These are phyloP conservation scores for Smittium culicis DNA, from an alignment of 371 early-diverging fungal genomes.

Conservation along the genomic window DNA sequence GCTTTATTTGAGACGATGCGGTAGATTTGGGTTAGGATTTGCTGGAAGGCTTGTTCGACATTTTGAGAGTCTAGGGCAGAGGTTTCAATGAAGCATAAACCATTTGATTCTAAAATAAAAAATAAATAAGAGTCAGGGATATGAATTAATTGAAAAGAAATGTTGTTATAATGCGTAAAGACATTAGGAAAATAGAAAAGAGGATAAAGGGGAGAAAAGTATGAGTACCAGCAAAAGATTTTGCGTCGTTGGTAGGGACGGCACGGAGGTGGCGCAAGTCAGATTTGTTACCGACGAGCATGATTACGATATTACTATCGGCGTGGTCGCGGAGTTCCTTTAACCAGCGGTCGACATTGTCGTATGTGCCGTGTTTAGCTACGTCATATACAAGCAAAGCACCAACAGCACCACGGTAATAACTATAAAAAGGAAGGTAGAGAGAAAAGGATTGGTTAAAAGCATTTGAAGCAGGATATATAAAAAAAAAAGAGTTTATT, in stretches of 20 bases:
- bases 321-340: constrained; percentile 97
- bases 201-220: neutral
- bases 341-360: constrained; percentile 94
- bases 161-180: neutral
- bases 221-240: constrained; percentile 80
- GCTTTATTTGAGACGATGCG: constrained; percentile 85
- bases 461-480: neutral
- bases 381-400: constrained; percentile 99
- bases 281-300: constrained; percentile 99
- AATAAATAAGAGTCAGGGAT: too few relatives aligned
- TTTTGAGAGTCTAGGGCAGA: constrained; percentile 89
- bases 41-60: constrained; percentile 86
- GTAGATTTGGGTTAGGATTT: constrained; percentile 84
- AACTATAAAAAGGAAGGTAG: constrained; percentile 29
- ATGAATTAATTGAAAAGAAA: neutral
- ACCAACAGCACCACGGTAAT: constrained; percentile 99
- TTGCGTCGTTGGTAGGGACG: constrained; percentile 93
- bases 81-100: constrained; percentile 86
- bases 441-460: neutral
- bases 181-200: neutral
- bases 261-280: constrained; percentile 93
- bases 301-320: constrained; percentile 92
- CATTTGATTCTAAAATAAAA: constrained; percentile 57
- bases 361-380: constrained; percentile 87
- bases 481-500: neutral